Evolutionary conservation across 108 stramenopile species (phyloP).

Genomic region (Fragilariopsis cylindrus): DNA sequence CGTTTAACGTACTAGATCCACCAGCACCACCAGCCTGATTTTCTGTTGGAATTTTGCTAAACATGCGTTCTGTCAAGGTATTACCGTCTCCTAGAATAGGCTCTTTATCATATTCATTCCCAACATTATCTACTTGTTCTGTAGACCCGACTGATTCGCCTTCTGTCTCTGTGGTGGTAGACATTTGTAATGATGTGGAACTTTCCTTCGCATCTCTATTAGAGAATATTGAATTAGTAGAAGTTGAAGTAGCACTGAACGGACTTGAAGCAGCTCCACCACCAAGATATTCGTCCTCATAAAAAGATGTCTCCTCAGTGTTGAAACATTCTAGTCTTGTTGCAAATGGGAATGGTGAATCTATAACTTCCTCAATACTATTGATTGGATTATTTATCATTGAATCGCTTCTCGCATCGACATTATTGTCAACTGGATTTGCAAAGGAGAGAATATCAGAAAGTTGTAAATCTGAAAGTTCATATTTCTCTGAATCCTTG

Average conservation of each 20-base stretch:
- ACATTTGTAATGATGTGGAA: constrained; percentile 3
- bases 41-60: constrained; percentile 28
- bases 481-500: not conserved
- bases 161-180: not conserved
- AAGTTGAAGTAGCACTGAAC: not conserved
- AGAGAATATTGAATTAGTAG: not conserved
- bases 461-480: not conserved
- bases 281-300: too few species aligned
- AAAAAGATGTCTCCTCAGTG: too few species aligned
- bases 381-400: too few species aligned
- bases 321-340: too few species aligned
- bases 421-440: too few species aligned
- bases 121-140: not conserved
- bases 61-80: constrained; percentile 34
- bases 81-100: constrained; percentile 18
- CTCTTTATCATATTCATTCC: not conserved
- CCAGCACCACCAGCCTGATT: constrained; percentile 71
- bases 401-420: too few species aligned
- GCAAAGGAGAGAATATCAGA: not conserved
- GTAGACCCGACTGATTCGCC: not conserved
- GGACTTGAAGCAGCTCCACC: not conserved
- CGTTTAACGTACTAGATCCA: constrained; percentile 66
- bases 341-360: too few species aligned
- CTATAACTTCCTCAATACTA: too few species aligned
- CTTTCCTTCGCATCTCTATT: not conserved